These are phyloP conservation scores for Colletotrichum noveboracense DNA, from an alignment of 2,329 filamentous ascomycete genomes.

Conservation along the genomic window DNA sequence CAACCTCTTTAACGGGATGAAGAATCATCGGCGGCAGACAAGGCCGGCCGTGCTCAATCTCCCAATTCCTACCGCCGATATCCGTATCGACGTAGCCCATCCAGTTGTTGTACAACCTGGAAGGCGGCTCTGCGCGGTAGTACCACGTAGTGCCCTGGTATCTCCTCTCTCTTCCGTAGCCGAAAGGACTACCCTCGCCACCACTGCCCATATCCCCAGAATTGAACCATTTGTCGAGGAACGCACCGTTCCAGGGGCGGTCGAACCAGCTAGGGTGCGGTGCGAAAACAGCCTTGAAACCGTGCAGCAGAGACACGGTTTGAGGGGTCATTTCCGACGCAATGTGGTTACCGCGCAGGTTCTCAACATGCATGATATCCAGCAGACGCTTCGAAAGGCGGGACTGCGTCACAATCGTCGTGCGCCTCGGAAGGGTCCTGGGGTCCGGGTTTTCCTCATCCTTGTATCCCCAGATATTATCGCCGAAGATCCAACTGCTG, in stretches of 20 bases:
- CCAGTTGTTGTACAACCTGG: conserved; percentile 67
- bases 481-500: conserved; percentile 75
- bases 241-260: conserved; percentile 67
- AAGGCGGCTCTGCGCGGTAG: conserved; percentile 61
- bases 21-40: conserved; percentile 65
- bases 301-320: conserved; percentile 75
- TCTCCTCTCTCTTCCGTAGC: conserved; percentile 62
- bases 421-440: conserved; percentile 69
- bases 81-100: conserved; percentile 63
- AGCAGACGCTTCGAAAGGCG: conserved; percentile 75
- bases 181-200: conserved; percentile 60
- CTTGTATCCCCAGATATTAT: conserved; percentile 72
- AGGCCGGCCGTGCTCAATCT: conserved; percentile 57
- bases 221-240: conserved; percentile 65
- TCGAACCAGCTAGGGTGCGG: conserved; percentile 84
- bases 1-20: conserved; percentile 64
- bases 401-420: conserved; percentile 80
- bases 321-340: conserved; percentile 83
- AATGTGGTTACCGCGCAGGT: conserved; percentile 74
- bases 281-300: conserved; percentile 78
- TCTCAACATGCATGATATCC: conserved; percentile 80
- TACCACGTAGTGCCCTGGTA: conserved; percentile 67
- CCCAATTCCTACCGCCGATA: conserved; percentile 62
- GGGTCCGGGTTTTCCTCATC: conserved; percentile 52
- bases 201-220: conserved; percentile 60